Evolutionary conservation across 331 rosid genomes (phyloP), one percentile per base, ranked within the genome.

Genomic region (Rosa hybrid): DNA sequence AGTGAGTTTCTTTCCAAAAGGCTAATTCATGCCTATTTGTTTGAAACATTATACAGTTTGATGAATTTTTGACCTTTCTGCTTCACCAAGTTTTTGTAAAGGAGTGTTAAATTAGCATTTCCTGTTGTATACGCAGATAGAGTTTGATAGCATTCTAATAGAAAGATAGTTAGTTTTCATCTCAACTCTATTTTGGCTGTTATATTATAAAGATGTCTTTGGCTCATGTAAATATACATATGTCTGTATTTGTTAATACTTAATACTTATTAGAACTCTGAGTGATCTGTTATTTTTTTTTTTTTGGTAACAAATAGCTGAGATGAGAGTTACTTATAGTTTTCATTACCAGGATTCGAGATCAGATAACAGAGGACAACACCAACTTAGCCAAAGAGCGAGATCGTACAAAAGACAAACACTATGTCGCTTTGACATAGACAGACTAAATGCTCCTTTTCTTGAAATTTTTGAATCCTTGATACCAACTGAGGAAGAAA

Each of bases 401-500:
- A 93, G 99, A 82, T 69, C n/a, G 3, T 84, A 78, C 53, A 88
- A 84, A 83, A 89, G 90, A 82, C 90, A 85, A 81, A 83, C 80
- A 78, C 80, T 71, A 48, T 90, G 93, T 75, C 98, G 97, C 41
- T 71, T 84, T 80, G 99, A 95, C 86, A 93, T 95, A 59, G 92
- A 89, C 72, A 79, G 76, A 83, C 80, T 89, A 38, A 90, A 83
- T 76, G 85, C 78, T 49, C 91, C 89, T 80, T 88, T 95, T 82
- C 90, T 91, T 85, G 72, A 88, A 69, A 88, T 95, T 80, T 90
- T 85, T 68, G 90, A 82, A 56, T 85, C 94, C 51, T 81, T 95
- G 78, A 93, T 89, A 84, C 99, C 99, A 13, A 84, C 97, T 1
- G 90, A 95, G 74, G 99, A 91, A 87, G 99, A 95, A 79, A 95